Evolutionary conservation across 805 yeast species (phyloP).

Genomic region (Nakazawaea ambrosiae): DNA sequence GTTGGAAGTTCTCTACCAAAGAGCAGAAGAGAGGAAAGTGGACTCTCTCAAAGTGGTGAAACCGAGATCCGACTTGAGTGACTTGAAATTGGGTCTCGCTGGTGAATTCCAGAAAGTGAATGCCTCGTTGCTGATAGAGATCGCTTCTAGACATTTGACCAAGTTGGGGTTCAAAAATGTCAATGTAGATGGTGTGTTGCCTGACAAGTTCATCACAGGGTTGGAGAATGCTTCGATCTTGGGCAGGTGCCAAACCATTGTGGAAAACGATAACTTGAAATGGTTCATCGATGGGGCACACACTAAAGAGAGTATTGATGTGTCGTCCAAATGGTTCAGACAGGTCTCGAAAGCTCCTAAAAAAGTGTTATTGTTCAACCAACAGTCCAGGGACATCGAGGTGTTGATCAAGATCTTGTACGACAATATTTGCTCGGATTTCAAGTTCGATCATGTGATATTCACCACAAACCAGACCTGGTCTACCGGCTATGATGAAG

Average conservation of each 20-base stretch:
- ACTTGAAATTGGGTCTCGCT: conserved; percentile 58
- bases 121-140: conserved; percentile 79
- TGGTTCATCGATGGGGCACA: conserved; percentile 97
- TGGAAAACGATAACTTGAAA: conserved; percentile 36
- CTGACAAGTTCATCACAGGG: conserved; percentile 49
- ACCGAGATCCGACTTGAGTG: conserved; percentile 29
- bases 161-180: conserved; percentile 31
- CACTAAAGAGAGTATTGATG: conserved; percentile 78
- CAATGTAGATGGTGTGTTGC: conserved; percentile 26
- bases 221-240: conserved; percentile 75
- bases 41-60: conserved; percentile 47
- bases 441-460: conserved; percentile 65
- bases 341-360: conserved; percentile 26
- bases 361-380: conserved; percentile 74
- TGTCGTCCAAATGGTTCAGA: conserved; percentile 77
- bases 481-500: conserved; percentile 80
- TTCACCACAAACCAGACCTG: conserved; percentile 93
- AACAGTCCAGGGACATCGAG: conserved; percentile 84
- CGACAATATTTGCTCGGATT: conserved; percentile 29
- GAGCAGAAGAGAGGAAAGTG: conserved; percentile 60
- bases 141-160: conserved; percentile 55
- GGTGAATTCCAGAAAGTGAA: conserved; percentile 82
- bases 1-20: conserved; percentile 44
- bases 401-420: conserved; percentile 52
- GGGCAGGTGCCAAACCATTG: conserved; percentile 85